Conservation (phyloP, 2,329 filamentous ascomycete genomes). For the Massarina eburnea region DNA sequence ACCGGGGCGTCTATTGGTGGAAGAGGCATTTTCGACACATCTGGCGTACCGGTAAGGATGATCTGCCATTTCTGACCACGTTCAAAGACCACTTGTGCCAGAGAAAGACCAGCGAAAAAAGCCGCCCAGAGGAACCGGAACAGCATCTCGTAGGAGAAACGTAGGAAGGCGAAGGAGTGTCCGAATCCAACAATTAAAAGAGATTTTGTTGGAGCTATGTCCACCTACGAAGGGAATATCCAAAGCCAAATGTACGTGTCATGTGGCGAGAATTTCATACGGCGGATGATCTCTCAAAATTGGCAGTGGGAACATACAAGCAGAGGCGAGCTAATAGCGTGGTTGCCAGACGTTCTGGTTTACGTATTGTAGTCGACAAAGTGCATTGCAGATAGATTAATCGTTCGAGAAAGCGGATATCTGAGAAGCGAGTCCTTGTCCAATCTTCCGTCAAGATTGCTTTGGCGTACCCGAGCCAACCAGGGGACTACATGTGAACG, state of each 20-base stretch:
- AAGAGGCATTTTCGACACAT: constrained; percentile 29
- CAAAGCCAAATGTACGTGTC: constrained; percentile 12
- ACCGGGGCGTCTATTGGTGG: constrained; percentile 28
- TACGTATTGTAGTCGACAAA: constrained; percentile 26
- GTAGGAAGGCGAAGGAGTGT: neutral
- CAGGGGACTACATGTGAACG: constrained; percentile 11
- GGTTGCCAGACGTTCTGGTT: constrained; percentile 15
- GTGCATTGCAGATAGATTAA: constrained; percentile 25
- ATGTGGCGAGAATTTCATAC: constrained; percentile 13
- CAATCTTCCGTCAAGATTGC: constrained; percentile 28
- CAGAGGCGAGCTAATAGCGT: constrained; percentile 9
- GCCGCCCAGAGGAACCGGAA: constrained; percentile 16
- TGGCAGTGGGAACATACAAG: constrained; percentile 8
- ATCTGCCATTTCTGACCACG: constrained; percentile 33
- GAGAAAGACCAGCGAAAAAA: constrained; percentile 11
- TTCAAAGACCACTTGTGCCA: constrained; percentile 20
- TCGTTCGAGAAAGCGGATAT: constrained; percentile 14
- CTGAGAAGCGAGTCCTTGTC: constrained; percentile 12
- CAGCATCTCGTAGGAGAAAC: constrained; percentile 9
- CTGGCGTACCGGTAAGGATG: constrained; percentile 25
- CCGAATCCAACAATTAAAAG: neutral
- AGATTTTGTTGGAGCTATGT: neutral
- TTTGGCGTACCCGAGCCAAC: constrained; percentile 21
- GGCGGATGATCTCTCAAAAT: constrained; percentile 9
- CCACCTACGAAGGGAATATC: neutral